Percentiles rank a stretch among this genome's conserved stretches.
Conservation (phyloP, 148 eudicot genomes). For the Drosera capensis region DNA sequence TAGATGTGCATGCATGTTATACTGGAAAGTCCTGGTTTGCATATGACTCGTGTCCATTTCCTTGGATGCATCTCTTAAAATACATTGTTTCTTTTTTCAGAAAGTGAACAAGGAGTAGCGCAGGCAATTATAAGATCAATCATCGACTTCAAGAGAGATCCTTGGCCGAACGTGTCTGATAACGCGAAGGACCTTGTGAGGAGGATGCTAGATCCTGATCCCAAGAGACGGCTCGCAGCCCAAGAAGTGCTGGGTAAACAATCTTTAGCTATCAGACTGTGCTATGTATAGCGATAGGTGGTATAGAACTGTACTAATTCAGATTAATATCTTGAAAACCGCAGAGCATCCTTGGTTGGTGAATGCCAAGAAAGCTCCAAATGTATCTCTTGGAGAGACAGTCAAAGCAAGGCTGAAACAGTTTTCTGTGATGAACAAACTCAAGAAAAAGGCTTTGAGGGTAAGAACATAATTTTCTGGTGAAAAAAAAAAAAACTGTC, state of each 20-base stretch:
- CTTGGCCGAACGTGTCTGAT: constrained; percentile 62
- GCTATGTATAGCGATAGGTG: background rate
- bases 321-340: too few species aligned
- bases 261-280: background rate
- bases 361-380: too few species aligned
- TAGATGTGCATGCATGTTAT: too few species aligned
- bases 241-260: constrained; percentile 46
- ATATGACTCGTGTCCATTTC: too few species aligned
- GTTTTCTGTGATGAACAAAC: too few species aligned
- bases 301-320: background rate
- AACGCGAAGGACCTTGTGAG: constrained; percentile 58
- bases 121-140: constrained; percentile 70
- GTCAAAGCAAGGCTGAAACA: too few species aligned
- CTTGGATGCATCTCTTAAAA: background rate
- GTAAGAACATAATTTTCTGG: too few species aligned
- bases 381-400: too few species aligned
- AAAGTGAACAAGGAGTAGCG: constrained; percentile 84
- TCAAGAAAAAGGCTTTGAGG: too few species aligned
- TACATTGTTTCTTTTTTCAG: constrained; percentile 16
- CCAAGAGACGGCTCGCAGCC: constrained; percentile 52
- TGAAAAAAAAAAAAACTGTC: background rate
- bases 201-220: constrained; percentile 65
- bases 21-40: too few species aligned
- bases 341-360: too few species aligned
- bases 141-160: constrained; percentile 59